Evolutionary conservation across 805 yeast genomes (phyloP), one percentile per base, ranked within the genome.

Genomic region (Pichia nanzhaoensis): DNA sequence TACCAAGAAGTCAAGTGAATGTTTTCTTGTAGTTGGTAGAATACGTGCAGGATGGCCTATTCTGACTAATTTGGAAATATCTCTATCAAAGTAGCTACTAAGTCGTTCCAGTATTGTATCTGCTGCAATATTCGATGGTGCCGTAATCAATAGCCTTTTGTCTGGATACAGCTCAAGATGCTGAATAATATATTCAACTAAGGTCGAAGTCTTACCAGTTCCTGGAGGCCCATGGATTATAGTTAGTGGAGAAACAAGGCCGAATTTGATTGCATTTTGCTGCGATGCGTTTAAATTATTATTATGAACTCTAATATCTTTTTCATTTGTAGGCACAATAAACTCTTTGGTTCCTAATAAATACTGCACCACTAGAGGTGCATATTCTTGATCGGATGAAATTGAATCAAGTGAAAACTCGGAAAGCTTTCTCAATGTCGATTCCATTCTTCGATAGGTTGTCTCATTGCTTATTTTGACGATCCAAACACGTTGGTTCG

Each of bases 11-110:
- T 90, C 96, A 20, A 90, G 63, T 0, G 95, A 86, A 59, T 88
- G 95, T 19, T 74, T 69, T 30, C 81, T 62, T 45, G 80, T 82
- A 0, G 72, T 55, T 1, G 75, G 74, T 16, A 88, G 60, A 13
- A 91, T 68, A 46, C 97, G 74, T 1, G 97, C 95, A 0, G 98
- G 98, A 61, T 93, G 97, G 0, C 98, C 99, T 32, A 91, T 74
- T 56, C 99, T 71, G 10, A 91, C 68, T n/a, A 93, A 63, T 41
- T 57, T 55, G 8, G 55, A 36, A 46, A 69, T 62, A 12, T 73
- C 69, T 9, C 46, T 52, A 8, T 69, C 34, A 71, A 57, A 34
- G 34, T 37, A 35, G 2, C 13, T 9, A 34, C 71, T 63, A 19
- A 91, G 61, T 47, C 97, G 68, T 61, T 91, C 97, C 39, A 90